A percentile compares a stretch with the other conserved stretches of the same genome.
phyloP scores from a whole-genome alignment of 2,329 filamentous ascomycete species.

The Pezicula radicicola region DNA sequence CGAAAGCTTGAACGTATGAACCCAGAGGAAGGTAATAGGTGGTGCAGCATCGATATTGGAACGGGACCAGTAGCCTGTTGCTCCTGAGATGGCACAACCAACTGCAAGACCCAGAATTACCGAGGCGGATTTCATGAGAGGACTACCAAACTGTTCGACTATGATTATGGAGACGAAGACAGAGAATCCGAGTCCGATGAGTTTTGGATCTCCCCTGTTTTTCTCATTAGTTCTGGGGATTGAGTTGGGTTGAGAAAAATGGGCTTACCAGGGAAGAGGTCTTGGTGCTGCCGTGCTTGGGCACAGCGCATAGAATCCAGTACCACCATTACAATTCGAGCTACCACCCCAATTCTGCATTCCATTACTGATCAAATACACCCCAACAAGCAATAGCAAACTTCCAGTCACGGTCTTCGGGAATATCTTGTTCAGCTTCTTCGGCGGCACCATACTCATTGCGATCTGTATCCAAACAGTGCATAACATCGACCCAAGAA shows the following conservation, averaged over 20 bases:
- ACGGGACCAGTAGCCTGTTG: slow-evolving; percentile 62
- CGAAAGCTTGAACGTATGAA: slow-evolving; percentile 63
- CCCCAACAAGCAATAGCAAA: slow-evolving; percentile 64
- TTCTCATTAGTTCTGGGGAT: background rate
- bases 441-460: slow-evolving; percentile 62
- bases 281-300: slow-evolving; percentile 56
- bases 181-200: slow-evolving; percentile 64
- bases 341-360: slow-evolving; percentile 70
- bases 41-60: slow-evolving; percentile 58
- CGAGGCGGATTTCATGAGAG: slow-evolving; percentile 67
- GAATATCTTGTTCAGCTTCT: slow-evolving; percentile 58
- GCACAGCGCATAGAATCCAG: slow-evolving; percentile 51
- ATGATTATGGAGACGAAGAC: slow-evolving; percentile 67
- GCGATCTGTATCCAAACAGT: slow-evolving; percentile 55
- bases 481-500: slow-evolving; percentile 52
- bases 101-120: slow-evolving; percentile 63
- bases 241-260: background rate
- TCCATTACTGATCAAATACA: slow-evolving; percentile 58
- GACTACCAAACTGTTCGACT: slow-evolving; percentile 66
- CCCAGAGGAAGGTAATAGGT: slow-evolving; percentile 67
- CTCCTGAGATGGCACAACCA: slow-evolving; percentile 65
- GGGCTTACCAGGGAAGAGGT: slow-evolving; percentile 47
- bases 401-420: slow-evolving; percentile 67
- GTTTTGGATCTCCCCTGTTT: slow-evolving; percentile 54
- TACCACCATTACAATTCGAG: slow-evolving; percentile 46